phyloP scores from a whole-genome alignment of 2,329 filamentous ascomycete species.

The Calycina herbarum region DNA sequence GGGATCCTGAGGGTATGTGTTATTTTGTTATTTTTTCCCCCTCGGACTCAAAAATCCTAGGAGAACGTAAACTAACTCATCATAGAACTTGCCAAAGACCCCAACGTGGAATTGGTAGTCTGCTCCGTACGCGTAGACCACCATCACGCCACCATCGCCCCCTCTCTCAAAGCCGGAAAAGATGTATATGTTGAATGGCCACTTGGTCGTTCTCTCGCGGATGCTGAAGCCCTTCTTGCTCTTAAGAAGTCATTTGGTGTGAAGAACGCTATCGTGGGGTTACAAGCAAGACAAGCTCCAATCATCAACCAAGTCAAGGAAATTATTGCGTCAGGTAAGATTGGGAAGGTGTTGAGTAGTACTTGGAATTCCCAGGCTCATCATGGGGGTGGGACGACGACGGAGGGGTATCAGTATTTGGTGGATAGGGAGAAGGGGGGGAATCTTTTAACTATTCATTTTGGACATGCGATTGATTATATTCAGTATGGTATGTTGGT shows the following conservation, averaged over 20 bases:
- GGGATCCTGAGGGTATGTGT: conserved; percentile 37
- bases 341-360: conserved; percentile 53
- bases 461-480: conserved; percentile 44
- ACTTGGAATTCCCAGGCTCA: conserved; percentile 19
- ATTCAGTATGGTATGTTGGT: conserved; percentile 33
- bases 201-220: conserved; percentile 42
- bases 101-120: conserved; percentile 50
- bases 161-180: conserved; percentile 47
- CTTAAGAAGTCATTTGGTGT: conserved; percentile 44
- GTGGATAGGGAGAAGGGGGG: conserved; percentile 46
- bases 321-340: conserved; percentile 45
- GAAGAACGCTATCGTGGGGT: conserved; percentile 44
- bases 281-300: conserved; percentile 52
- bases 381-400: conserved; percentile 6
- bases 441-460: conserved; percentile 33
- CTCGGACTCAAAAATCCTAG: not conserved
- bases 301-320: conserved; percentile 45
- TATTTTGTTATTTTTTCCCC: not conserved
- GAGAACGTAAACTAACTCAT: not conserved
- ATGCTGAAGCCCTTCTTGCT: conserved; percentile 45
- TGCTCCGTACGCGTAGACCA: conserved; percentile 46
- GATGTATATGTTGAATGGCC: conserved; percentile 53
- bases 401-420: conserved; percentile 47
- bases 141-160: conserved; percentile 44
- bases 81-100: conserved; percentile 45